Evolutionary conservation across 495 filamentous ascomycete species (phyloP).

Genomic region (Aspergillus leporis): DNA sequence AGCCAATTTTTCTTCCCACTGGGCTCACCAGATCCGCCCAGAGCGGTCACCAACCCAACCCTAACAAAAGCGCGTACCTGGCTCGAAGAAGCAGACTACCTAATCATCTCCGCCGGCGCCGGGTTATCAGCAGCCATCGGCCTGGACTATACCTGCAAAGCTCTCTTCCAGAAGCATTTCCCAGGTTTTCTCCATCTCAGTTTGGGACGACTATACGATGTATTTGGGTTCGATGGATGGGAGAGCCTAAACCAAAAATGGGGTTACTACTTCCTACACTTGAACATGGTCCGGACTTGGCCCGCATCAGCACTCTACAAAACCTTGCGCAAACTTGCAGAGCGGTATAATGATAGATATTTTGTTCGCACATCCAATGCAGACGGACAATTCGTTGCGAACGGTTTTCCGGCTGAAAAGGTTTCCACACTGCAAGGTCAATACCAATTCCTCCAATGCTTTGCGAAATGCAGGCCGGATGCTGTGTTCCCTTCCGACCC

Average conservation of each 20-base stretch:
- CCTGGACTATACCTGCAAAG: conserved; percentile 26
- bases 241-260: conserved; percentile 23
- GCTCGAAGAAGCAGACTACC: conserved; percentile 19
- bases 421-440: conserved; percentile 27
- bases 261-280: conserved; percentile 29
- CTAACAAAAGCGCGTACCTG: conserved; percentile 19
- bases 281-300: conserved; percentile 25
- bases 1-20: background rate
- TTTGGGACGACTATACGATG: conserved; percentile 24
- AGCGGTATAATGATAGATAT: conserved; percentile 7
- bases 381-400: conserved; percentile 25
- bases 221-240: conserved; percentile 26
- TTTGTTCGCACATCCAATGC: conserved; percentile 29
- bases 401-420: conserved; percentile 19
- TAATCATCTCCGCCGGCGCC: conserved; percentile 28
- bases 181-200: conserved; percentile 23
- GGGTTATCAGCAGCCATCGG: conserved; percentile 30
- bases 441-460: conserved; percentile 27
- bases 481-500: conserved; percentile 20
- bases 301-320: conserved; percentile 19
- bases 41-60: background rate
- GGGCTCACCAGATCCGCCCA: background rate
- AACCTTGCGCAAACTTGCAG: conserved; percentile 5
- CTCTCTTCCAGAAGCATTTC: conserved; percentile 23
- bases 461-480: conserved; percentile 22